These are phyloP conservation scores for Echinosophora koreensis DNA, from an alignment of 306 rosid genomes.

Conservation along the genomic window DNA sequence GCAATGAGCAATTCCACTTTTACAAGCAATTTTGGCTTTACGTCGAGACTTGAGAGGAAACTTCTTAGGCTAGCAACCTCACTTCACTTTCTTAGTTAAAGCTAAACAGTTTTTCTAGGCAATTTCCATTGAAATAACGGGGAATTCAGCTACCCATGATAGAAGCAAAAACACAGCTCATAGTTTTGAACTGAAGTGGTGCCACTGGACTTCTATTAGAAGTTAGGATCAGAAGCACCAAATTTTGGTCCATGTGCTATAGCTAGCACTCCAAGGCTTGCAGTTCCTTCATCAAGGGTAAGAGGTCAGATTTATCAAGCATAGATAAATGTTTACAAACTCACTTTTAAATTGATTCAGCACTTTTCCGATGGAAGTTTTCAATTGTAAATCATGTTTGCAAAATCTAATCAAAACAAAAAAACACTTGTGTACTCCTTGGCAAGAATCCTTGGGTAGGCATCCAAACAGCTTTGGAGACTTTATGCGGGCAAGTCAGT, in stretches of 20 bases:
- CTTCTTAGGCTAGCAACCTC: neutral
- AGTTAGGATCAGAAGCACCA: neutral
- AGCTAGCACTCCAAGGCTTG: neutral
- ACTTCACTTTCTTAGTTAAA: neutral
- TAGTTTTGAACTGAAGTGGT: neutral
- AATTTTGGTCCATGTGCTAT: neutral
- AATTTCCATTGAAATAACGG: neutral
- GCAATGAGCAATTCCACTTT: neutral
- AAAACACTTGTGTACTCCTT: too few relatives aligned
- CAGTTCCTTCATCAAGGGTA: neutral
- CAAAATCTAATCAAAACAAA: too few relatives aligned
- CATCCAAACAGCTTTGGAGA: too few relatives aligned
- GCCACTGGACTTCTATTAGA: neutral
- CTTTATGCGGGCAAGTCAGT: too few relatives aligned
- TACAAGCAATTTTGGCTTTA: neutral
- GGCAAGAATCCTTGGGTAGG: too few relatives aligned
- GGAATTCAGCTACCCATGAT: neutral
- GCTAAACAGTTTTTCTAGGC: neutral
- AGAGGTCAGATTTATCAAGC: neutral
- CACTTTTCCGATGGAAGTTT: too few relatives aligned
- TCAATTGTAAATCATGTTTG: neutral
- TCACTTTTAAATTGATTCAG: too few relatives aligned
- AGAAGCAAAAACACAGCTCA: neutral
- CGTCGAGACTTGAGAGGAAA: neutral
- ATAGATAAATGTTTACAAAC: too few relatives aligned